Percentiles rank a stretch among this genome's conserved stretches.
These are phyloP conservation scores for Grosmannia penicillata DNA, from an alignment of 2,329 filamentous ascomycete species.

Conservation along the genomic window DNA sequence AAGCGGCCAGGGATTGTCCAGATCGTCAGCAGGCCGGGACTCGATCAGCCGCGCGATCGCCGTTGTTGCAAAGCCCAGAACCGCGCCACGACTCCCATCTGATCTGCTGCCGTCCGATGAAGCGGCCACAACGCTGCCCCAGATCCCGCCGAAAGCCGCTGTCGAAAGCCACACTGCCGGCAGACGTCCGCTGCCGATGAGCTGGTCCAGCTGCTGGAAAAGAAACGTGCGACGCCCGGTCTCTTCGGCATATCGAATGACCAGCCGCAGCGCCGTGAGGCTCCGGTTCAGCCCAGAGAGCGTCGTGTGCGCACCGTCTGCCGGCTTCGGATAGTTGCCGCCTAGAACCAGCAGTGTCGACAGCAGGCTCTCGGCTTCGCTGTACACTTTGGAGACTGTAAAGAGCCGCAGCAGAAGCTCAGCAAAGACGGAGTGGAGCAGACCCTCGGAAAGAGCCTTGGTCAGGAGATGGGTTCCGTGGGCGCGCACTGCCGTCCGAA, in stretches of 20 bases:
- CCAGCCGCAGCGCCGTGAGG: slow-evolving; percentile 13
- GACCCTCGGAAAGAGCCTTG: slow-evolving; percentile 24
- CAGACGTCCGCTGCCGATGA: slow-evolving; percentile 21
- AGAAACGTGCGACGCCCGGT: slow-evolving; percentile 18
- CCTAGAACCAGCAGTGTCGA: slow-evolving; percentile 17
- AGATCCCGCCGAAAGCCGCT: slow-evolving; percentile 23
- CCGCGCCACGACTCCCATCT: slow-evolving; percentile 15
- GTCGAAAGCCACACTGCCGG: slow-evolving; percentile 30
- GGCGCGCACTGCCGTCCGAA: slow-evolving; percentile 28
- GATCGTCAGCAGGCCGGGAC: not conserved
- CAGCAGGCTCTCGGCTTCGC: slow-evolving; percentile 27
- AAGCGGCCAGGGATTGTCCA: too few relatives aligned
- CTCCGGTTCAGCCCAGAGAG: slow-evolving; percentile 13
- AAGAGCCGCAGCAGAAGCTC: slow-evolving; percentile 27
- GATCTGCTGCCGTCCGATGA: slow-evolving; percentile 15
- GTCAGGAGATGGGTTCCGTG: slow-evolving; percentile 29
- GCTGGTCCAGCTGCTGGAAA: slow-evolving; percentile 20
- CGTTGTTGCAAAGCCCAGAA: slow-evolving; percentile 19
- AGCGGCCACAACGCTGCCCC: slow-evolving; percentile 21
- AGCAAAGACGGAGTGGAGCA: slow-evolving; percentile 26
- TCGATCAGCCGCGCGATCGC: slow-evolving; percentile 3
- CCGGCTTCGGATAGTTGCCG: not conserved
- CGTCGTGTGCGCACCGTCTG: slow-evolving; percentile 12
- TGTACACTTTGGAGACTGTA: slow-evolving; percentile 17
- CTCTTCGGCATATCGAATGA: slow-evolving; percentile 16